These are phyloP conservation scores for Tulasnella sp. DNA, from an alignment of 768 basidiomycete species.

Conservation along the genomic window DNA sequence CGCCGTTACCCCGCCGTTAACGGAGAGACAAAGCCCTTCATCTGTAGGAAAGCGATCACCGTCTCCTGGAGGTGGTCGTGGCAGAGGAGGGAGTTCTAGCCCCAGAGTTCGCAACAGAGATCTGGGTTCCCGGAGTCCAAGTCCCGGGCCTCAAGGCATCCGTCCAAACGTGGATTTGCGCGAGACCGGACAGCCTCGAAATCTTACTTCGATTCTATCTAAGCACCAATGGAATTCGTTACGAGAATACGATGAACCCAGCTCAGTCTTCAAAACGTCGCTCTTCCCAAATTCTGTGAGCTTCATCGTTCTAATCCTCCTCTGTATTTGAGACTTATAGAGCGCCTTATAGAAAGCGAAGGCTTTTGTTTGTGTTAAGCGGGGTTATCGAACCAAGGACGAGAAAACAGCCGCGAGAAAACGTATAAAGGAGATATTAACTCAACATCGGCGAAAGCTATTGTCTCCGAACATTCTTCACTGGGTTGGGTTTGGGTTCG, in stretches of 20 bases:
- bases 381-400: background rate
- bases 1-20: background rate
- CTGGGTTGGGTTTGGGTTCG: background rate
- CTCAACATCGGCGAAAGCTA: background rate
- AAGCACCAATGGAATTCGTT: background rate
- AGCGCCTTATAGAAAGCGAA: background rate
- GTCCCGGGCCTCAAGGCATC: background rate
- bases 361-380: background rate
- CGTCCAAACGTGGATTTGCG: background rate
- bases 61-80: background rate
- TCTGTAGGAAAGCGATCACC: background rate
- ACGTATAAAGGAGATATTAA: background rate
- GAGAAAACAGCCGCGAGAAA: background rate
- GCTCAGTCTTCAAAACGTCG: background rate
- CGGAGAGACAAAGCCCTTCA: background rate
- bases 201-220: background rate
- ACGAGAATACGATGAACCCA: background rate
- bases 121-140: background rate
- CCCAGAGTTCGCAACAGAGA: background rate
- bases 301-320: background rate
- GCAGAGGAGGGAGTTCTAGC: background rate
- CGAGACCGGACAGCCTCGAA: background rate
- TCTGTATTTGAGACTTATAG: background rate
- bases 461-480: background rate
- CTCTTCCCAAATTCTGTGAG: background rate